A percentile compares a stretch with the other conserved stretches of the same genome.
phyloP scores from a whole-genome alignment of 257 asterid species.

The Cynanchum wilfordii region DNA sequence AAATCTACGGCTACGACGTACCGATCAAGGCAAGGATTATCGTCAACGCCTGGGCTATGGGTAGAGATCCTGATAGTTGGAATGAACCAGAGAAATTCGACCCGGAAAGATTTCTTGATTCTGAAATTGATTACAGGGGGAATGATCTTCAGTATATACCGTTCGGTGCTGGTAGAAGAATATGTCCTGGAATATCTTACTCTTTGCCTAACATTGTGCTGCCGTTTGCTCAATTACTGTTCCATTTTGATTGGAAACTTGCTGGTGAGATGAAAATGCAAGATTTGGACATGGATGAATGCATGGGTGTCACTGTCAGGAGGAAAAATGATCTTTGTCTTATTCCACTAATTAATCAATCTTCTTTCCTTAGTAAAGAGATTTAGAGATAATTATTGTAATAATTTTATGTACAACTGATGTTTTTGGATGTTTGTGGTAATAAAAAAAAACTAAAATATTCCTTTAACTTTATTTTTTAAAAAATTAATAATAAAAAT shows the following conservation, averaged over 20 bases:
- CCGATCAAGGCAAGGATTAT: neutral
- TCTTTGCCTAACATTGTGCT: neutral
- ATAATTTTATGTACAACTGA: too few relatives aligned
- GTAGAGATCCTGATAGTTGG: neutral
- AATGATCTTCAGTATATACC: neutral
- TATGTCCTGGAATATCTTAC: neutral
- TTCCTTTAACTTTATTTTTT: too few relatives aligned
- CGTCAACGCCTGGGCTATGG: neutral
- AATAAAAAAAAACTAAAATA: too few relatives aligned
- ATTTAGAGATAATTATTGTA: neutral
- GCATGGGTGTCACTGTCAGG: neutral
- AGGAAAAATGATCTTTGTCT: neutral
- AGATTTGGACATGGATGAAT: slow-evolving; percentile 9
- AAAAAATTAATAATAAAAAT: too few relatives aligned
- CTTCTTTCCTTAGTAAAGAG: neutral
- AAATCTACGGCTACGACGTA: neutral
- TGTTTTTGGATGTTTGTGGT: too few relatives aligned
- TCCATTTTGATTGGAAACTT: slow-evolving; percentile 8
- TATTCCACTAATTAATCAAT: neutral
- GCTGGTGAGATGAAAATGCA: neutral
- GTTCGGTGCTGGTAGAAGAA: neutral
- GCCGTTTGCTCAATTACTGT: neutral
- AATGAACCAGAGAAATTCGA: neutral
- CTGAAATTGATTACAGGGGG: neutral
- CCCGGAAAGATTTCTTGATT: neutral